Percentiles rank a stretch among this genome's conserved stretches.
phyloP scores from a whole-genome alignment of 805 yeast species.

The Maudiozyma barnettii region DNA sequence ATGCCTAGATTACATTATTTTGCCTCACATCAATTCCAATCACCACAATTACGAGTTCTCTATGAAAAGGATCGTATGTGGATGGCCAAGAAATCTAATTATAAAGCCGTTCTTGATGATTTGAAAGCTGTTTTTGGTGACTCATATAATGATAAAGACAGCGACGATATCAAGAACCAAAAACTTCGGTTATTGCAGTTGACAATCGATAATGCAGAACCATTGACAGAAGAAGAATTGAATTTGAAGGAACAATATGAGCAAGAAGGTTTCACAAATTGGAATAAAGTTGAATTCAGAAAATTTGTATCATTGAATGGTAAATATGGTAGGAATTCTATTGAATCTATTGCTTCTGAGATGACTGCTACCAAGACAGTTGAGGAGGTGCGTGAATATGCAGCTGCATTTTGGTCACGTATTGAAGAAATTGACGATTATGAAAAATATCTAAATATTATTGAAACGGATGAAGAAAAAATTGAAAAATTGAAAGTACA shows the following conservation, averaged over 20 bases:
- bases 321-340: conserved; percentile 72
- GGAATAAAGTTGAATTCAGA: conserved; percentile 84
- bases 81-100: conserved; percentile 58
- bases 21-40: conserved; percentile 87
- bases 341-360: conserved; percentile 63
- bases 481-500: conserved; percentile 55
- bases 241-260: conserved; percentile 49
- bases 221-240: conserved; percentile 77
- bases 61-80: conserved; percentile 75
- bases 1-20: conserved; percentile 78
- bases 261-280: conserved; percentile 61
- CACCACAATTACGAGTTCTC: conserved; percentile 62
- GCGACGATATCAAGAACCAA: conserved; percentile 35
- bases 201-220: conserved; percentile 67
- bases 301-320: conserved; percentile 67
- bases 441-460: conserved; percentile 70
- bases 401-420: conserved; percentile 72
- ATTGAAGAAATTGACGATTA: conserved; percentile 77
- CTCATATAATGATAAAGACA: conserved; percentile 29
- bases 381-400: conserved; percentile 73
- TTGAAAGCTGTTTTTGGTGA: conserved; percentile 32
- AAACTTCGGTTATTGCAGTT: conserved; percentile 53
- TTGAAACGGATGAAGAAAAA: conserved; percentile 85
- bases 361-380: conserved; percentile 65
- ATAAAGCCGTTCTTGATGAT: conserved; percentile 56